phyloP scores from a whole-genome alignment of 139 green algal genomes.

The Chlorella sp. region DNA sequence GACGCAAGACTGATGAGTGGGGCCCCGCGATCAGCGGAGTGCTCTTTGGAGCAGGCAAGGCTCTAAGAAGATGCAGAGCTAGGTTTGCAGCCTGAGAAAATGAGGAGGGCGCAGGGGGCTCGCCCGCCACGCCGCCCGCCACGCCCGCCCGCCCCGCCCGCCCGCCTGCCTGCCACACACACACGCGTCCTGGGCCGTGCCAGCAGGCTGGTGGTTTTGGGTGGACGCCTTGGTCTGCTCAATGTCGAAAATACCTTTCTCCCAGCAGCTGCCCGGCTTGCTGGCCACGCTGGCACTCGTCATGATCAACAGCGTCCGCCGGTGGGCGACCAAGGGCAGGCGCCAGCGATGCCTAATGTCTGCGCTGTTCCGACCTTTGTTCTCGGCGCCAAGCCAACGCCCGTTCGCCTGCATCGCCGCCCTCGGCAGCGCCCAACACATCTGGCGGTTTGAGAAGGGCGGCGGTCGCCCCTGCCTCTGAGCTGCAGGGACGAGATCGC shows the following conservation, averaged over 20 bases:
- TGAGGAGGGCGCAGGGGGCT: neutral
- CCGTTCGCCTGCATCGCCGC: too few species aligned
- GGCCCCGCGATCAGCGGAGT: neutral
- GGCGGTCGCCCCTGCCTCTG: too few species aligned
- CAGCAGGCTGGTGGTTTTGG: slow-evolving; percentile 85
- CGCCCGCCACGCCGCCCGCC: neutral
- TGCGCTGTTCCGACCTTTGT: too few species aligned
- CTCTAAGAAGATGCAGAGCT: neutral
- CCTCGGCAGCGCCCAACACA: too few species aligned
- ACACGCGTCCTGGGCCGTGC: neutral
- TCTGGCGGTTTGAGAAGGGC: too few species aligned
- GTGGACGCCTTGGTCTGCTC: slow-evolving; percentile 74
- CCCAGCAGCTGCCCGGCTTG: slow-evolving; percentile 87
- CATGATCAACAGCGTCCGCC: slow-evolving; percentile 89
- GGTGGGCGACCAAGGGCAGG: too few species aligned
- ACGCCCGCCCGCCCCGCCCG: too few species aligned
- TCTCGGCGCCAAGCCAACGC: too few species aligned
- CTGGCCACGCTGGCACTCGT: slow-evolving; percentile 83
- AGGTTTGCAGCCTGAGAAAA: neutral
- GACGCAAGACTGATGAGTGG: too few species aligned
- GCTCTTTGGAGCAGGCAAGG: neutral
- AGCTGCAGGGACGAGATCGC: slow-evolving; percentile 70
- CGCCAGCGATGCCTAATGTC: too few species aligned
- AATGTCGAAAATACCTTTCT: slow-evolving; percentile 64
- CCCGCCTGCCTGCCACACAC: neutral